Evolutionary conservation across 345 rosid species (phyloP).

Genomic region (Angophora floribunda): DNA sequence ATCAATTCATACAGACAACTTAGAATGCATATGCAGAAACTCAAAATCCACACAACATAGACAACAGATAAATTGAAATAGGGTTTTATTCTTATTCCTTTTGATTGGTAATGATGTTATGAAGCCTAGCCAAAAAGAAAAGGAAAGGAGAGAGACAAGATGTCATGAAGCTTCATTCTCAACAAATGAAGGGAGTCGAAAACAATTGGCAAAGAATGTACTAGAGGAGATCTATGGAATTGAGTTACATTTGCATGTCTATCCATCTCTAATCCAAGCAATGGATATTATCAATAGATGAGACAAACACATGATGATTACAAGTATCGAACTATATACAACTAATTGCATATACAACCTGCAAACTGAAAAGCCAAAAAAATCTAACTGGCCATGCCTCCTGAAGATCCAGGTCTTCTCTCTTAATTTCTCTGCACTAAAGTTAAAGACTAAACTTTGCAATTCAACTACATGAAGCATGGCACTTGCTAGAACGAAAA

Average conservation of each 20-base stretch:
- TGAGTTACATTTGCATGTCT: background rate
- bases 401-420: background rate
- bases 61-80: background rate
- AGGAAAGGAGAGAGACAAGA: background rate
- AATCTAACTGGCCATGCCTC: background rate
- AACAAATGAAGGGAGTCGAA: background rate
- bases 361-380: background rate
- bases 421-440: background rate
- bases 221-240: background rate
- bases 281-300: background rate
- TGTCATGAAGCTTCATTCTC: background rate
- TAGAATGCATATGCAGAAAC: background rate
- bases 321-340: background rate
- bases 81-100: background rate
- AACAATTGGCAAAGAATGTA: background rate
- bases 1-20: background rate
- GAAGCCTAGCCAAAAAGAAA: background rate
- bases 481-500: background rate
- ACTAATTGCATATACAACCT: background rate
- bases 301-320: background rate
- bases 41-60: background rate
- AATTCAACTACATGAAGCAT: background rate
- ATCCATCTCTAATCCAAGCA: background rate
- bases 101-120: background rate
- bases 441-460: background rate